These are phyloP conservation scores for Calonectria pauciramosa DNA, from an alignment of 2,329 filamentous ascomycete genomes.

Conservation along the genomic window DNA sequence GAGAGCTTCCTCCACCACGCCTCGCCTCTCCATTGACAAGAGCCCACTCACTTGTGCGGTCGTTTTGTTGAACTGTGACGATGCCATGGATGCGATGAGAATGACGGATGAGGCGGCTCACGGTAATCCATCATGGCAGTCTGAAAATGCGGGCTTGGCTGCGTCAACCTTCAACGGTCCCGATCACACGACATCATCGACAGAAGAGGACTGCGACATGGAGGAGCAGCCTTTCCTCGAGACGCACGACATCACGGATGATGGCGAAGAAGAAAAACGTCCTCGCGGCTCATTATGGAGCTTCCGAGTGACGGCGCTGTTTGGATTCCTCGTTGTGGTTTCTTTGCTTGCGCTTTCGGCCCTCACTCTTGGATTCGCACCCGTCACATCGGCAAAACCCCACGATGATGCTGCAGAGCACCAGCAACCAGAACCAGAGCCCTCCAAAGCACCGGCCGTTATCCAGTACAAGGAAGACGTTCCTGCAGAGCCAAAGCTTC, in stretches of 20 bases:
- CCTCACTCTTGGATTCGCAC: constrained; percentile 38
- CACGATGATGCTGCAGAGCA: constrained; percentile 13
- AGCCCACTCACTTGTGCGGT: neutral
- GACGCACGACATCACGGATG: neutral
- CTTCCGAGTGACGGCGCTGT: constrained; percentile 31
- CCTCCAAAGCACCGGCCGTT: neutral
- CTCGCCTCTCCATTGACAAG: neutral
- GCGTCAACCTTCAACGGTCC: neutral
- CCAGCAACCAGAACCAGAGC: constrained; percentile 9
- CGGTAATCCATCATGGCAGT: constrained; percentile 1
- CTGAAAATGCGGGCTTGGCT: neutral
- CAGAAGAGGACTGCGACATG: constrained; percentile 18
- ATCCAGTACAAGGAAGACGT: constrained; percentile 44
- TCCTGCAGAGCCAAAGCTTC: constrained; percentile 41
- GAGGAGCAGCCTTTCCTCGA: constrained; percentile 29
- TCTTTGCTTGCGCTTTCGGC: constrained; percentile 41
- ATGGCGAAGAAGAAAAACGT: neutral
- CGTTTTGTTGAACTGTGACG: neutral
- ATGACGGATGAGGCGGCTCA: constrained; percentile 15
- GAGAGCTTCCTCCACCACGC: neutral
- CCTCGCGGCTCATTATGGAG: neutral
- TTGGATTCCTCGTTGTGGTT: constrained; percentile 39
- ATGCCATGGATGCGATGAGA: constrained; percentile 23
- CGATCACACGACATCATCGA: constrained; percentile 8
- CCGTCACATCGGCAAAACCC: neutral